A percentile compares a stretch with the other conserved stretches of the same genome.
Conservation (phyloP, 345 rosid genomes). For the Hypericum androsaemum region DNA sequence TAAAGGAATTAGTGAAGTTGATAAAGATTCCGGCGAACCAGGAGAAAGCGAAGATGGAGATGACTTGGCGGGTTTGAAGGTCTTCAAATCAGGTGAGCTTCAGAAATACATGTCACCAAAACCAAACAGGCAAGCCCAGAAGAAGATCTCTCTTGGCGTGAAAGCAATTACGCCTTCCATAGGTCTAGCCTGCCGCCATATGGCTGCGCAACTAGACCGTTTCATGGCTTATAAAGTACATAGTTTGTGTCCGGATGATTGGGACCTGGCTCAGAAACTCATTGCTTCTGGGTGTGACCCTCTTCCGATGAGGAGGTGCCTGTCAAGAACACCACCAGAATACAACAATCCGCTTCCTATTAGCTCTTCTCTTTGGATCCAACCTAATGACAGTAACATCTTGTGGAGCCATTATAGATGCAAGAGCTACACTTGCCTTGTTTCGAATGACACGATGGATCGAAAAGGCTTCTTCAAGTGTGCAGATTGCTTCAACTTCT, state of each 20-base stretch:
- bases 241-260: slow-evolving; percentile 38
- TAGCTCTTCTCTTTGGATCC: slow-evolving; percentile 37
- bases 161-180: slow-evolving; percentile 35
- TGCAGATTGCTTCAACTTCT: slow-evolving; percentile 40
- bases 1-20: slow-evolving; percentile 18
- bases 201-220: slow-evolving; percentile 25
- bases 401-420: slow-evolving; percentile 46
- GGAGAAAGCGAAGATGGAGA: slow-evolving; percentile 26
- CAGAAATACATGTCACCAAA: slow-evolving; percentile 33
- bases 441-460: slow-evolving; percentile 22
- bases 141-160: slow-evolving; percentile 41
- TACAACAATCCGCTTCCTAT: slow-evolving; percentile 25
- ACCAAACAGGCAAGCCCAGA: slow-evolving; percentile 26
- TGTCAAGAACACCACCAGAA: slow-evolving; percentile 31
- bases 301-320: slow-evolving; percentile 47
- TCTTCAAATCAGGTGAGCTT: slow-evolving; percentile 35
- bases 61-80: slow-evolving; percentile 7
- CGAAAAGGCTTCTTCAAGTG: slow-evolving; percentile 44
- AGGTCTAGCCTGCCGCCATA: slow-evolving; percentile 27
- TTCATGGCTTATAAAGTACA: slow-evolving; percentile 36
- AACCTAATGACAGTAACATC: slow-evolving; percentile 31
- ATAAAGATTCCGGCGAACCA: slow-evolving; percentile 24
- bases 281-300: slow-evolving; percentile 40
- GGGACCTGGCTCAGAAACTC: slow-evolving; percentile 41
- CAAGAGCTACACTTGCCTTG: slow-evolving; percentile 42